Evolutionary conservation across 202 grass and related monocot genomes (phyloP).

Genomic region (Eragrostis tef): DNA sequence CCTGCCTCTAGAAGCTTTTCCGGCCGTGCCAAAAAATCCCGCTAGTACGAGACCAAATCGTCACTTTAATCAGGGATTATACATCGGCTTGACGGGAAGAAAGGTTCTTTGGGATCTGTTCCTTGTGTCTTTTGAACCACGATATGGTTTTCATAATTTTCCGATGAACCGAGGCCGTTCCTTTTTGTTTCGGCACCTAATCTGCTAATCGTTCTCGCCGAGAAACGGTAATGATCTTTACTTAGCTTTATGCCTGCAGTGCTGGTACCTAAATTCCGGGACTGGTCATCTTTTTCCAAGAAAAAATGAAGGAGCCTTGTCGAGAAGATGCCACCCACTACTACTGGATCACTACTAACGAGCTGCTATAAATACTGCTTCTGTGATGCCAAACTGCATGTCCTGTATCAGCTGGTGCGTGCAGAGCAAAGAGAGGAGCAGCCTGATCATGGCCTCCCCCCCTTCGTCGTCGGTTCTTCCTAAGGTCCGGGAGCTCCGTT

Average conservation of each 20-base stretch:
- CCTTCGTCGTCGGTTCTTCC: constrained; percentile 60
- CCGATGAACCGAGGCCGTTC: constrained; percentile 41
- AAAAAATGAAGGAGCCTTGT: constrained; percentile 4
- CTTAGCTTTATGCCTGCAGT: constrained; percentile 23
- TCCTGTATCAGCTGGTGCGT: not conserved
- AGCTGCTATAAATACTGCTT: constrained; percentile 37
- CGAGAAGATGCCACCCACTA: not conserved
- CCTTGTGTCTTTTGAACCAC: constrained; percentile 25
- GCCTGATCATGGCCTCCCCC: constrained; percentile 47
- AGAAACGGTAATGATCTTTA: constrained; percentile 14
- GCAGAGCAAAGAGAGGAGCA: not conserved
- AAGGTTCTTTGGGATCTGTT: constrained; percentile 37
- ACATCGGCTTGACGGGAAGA: constrained; percentile 3
- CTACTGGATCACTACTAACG: not conserved
- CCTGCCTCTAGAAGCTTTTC: constrained; percentile 1
- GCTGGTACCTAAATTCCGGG: constrained; percentile 35
- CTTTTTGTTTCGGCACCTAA: constrained; percentile 55
- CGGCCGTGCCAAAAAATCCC: constrained; percentile 14
- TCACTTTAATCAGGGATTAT: not conserved
- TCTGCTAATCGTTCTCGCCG: constrained; percentile 28
- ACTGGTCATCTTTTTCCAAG: constrained; percentile 27
- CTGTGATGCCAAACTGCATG: not conserved
- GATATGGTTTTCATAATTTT: constrained; percentile 44
- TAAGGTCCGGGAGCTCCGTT: constrained; percentile 46
- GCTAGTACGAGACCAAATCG: constrained; percentile 10